Conservation (phyloP, 805 yeast genomes). For the Ogataea wickerhamii region DNA sequence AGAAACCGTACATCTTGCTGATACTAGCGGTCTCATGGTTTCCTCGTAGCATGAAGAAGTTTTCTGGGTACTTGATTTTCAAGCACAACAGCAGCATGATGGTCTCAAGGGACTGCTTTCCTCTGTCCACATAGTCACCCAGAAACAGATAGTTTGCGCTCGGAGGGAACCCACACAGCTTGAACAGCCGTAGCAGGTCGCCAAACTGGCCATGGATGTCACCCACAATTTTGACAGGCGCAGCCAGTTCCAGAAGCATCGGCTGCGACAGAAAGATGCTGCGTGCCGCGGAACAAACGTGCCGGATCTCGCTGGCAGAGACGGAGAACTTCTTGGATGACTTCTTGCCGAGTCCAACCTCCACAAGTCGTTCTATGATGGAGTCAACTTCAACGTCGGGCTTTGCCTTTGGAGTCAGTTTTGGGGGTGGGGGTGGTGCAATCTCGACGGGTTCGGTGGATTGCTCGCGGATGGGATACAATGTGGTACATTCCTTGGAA, state of each 20-base stretch:
- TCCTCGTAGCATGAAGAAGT: conserved; percentile 57
- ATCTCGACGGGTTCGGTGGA: conserved; percentile 30
- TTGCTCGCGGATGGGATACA: conserved; percentile 32
- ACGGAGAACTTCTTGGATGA: conserved; percentile 48
- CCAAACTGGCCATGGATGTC: conserved; percentile 72
- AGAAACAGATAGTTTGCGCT: conserved; percentile 51
- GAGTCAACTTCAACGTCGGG: conserved; percentile 50
- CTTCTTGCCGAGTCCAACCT: conserved; percentile 43
- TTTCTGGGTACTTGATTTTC: conserved; percentile 57
- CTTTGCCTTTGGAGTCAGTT: conserved; percentile 1
- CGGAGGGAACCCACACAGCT: conserved; percentile 60
- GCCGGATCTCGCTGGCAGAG: conserved; percentile 50
- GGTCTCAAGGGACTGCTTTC: conserved; percentile 55
- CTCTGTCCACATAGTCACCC: conserved; percentile 61
- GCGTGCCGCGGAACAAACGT: conserved; percentile 55
- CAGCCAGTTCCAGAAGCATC: conserved; percentile 57
- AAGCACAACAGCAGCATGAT: conserved; percentile 48
- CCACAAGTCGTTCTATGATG: conserved; percentile 57
- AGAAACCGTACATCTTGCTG: conserved; percentile 57
- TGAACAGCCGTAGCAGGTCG: conserved; percentile 52
- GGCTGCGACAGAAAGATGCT: conserved; percentile 64
- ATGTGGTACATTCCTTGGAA: conserved; percentile 12
- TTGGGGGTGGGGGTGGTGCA: background rate
- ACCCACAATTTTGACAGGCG: conserved; percentile 82
- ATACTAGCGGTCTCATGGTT: conserved; percentile 58